phyloP scores from a whole-genome alignment of 2,329 filamentous ascomycete species.

The Talaromyces sp. region DNA sequence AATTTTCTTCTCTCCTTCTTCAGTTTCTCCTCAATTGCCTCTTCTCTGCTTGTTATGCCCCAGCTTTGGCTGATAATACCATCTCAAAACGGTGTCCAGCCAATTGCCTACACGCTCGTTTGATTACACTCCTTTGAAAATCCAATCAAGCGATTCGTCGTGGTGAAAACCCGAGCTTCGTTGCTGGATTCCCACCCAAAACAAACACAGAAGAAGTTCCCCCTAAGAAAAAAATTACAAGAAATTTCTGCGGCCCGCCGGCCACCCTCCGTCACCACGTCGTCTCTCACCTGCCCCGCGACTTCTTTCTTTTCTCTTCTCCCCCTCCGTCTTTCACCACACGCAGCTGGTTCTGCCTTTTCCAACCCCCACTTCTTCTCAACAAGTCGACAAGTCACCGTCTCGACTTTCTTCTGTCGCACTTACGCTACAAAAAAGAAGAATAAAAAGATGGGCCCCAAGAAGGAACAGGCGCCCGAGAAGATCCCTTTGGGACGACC shows the following conservation, averaged over 20 bases:
- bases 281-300: conserved; percentile 26
- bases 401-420: conserved; percentile 48
- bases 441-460: conserved; percentile 82
- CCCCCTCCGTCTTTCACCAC: conserved; percentile 42
- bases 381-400: conserved; percentile 18
- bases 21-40: not conserved
- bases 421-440: conserved; percentile 57
- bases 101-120: conserved; percentile 8
- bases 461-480: conserved; percentile 87
- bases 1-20: conserved; percentile 7
- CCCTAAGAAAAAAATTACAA: not conserved
- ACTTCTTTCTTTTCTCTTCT: conserved; percentile 54
- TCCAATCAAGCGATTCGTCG: not conserved
- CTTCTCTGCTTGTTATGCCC: not conserved
- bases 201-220: not conserved
- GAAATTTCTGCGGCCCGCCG: conserved; percentile 20
- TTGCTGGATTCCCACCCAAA: conserved; percentile 7
- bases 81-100: not conserved
- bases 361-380: conserved; percentile 39
- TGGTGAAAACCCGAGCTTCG: conserved; percentile 6
- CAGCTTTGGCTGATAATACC: not conserved
- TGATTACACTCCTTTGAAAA: not conserved
- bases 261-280: conserved; percentile 32
- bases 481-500: conserved; percentile 94
- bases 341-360: conserved; percentile 65